phyloP scores from a whole-genome alignment of 768 basidiomycete species.

The Pleurotus pulmonarius region DNA sequence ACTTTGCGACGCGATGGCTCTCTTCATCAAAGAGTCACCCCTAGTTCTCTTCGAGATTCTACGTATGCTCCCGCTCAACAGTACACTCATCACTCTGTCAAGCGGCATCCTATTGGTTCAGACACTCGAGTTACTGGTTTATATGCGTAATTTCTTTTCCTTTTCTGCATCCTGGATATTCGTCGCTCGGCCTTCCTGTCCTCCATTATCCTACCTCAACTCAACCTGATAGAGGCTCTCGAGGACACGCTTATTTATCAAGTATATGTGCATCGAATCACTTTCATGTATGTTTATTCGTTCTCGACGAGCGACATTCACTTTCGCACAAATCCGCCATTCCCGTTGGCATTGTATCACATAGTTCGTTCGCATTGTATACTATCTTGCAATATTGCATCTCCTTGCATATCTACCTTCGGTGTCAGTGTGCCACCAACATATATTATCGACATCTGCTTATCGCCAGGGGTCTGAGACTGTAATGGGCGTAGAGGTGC shows the following conservation, averaged over 20 bases:
- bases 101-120: background rate
- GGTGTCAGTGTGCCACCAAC: too few species aligned
- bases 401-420: too few species aligned
- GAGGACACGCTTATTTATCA: background rate
- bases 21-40: slow-evolving; percentile 3
- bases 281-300: slow-evolving; percentile 8
- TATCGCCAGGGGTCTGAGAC: background rate
- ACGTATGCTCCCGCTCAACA: background rate
- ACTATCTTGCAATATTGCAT: background rate
- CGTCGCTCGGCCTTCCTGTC: background rate
- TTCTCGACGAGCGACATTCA: slow-evolving; percentile 6
- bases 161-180: background rate
- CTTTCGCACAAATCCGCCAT: background rate
- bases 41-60: slow-evolving; percentile 1
- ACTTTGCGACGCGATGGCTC: slow-evolving; percentile 3
- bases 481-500: too few species aligned
- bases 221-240: background rate
- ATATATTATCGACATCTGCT: background rate
- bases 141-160: slow-evolving; percentile 1
- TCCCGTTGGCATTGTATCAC: background rate
- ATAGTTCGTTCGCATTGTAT: slow-evolving; percentile 1
- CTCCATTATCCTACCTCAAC: background rate
- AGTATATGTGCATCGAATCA: background rate
- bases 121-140: slow-evolving; percentile 5
- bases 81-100: slow-evolving; percentile 1